phyloP scores from a whole-genome alignment of 2,329 filamentous ascomycete genomes.

The Penicillium decumbens region DNA sequence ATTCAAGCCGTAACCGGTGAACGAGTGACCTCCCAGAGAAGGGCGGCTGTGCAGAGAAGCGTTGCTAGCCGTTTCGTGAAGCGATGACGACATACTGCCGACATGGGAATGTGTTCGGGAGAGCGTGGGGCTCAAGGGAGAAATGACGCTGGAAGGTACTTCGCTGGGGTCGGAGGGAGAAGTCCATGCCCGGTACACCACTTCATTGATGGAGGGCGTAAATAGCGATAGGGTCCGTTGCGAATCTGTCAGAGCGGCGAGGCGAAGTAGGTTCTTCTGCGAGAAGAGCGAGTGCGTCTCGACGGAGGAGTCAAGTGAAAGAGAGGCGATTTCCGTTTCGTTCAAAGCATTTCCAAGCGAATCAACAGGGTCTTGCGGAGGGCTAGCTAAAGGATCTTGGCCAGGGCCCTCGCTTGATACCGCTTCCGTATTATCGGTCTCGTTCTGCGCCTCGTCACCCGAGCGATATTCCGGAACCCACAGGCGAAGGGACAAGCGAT shows the following conservation, averaged over 20 bases:
- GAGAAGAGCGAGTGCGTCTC: slow-evolving; percentile 90
- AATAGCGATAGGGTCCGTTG: slow-evolving; percentile 88
- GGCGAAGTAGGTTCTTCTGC: slow-evolving; percentile 81
- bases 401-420: slow-evolving; percentile 54
- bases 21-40: slow-evolving; percentile 31
- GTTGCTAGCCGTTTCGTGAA: slow-evolving; percentile 66
- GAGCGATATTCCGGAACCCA: slow-evolving; percentile 84
- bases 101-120: slow-evolving; percentile 61
- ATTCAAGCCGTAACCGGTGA: slow-evolving; percentile 39
- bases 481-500: slow-evolving; percentile 78
- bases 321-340: slow-evolving; percentile 66
- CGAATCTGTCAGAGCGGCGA: slow-evolving; percentile 78
- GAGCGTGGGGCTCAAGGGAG: slow-evolving; percentile 48
- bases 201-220: slow-evolving; percentile 83
- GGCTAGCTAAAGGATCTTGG: slow-evolving; percentile 75
- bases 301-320: slow-evolving; percentile 72
- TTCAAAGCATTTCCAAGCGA: slow-evolving; percentile 72
- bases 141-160: slow-evolving; percentile 35
- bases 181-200: slow-evolving; percentile 89
- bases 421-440: slow-evolving; percentile 45
- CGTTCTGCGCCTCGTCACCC: slow-evolving; percentile 56
- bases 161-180: slow-evolving; percentile 69
- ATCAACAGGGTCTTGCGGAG: slow-evolving; percentile 77
- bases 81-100: slow-evolving; percentile 62
- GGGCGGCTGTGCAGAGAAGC: slow-evolving; percentile 60